Evolutionary conservation across 139 green algal genomes (phyloP).

Genomic region (Micromonas commoda): DNA sequence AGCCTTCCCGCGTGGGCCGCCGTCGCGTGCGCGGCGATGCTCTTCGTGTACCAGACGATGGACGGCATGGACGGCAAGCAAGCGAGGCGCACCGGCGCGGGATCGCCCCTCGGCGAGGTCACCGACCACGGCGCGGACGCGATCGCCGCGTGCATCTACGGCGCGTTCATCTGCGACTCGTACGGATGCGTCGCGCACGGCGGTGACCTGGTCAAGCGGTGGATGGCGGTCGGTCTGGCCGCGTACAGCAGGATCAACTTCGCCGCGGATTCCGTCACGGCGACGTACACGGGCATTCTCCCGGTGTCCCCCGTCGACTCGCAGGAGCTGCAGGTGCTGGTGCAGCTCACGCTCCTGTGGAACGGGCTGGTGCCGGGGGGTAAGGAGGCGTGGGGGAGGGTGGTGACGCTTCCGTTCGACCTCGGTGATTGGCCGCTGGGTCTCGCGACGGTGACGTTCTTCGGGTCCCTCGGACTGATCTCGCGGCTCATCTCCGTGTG

Average conservation of each 20-base stretch:
- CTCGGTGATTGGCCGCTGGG: not conserved
- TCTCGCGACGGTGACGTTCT: not conserved
- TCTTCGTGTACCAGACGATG: constrained; percentile 72
- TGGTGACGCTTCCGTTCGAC: not conserved
- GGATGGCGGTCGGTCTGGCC: not conserved
- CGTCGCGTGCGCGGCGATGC: constrained; percentile 40
- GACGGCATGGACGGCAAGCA: constrained; percentile 88
- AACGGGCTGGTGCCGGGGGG: not conserved
- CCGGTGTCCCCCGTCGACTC: not conserved
- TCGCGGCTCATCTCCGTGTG: not conserved
- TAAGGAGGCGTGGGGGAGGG: not conserved
- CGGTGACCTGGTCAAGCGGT: too few relatives aligned
- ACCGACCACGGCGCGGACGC: constrained; percentile 80
- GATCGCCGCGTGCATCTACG: constrained; percentile 14
- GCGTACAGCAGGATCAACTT: not conserved
- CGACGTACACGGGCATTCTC: not conserved
- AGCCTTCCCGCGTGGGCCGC: constrained; percentile 59
- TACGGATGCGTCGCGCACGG: too few relatives aligned
- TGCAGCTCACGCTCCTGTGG: not conserved
- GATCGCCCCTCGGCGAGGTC: constrained; percentile 85
- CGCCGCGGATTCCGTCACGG: constrained; percentile 1
- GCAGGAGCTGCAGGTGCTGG: constrained; percentile 10
- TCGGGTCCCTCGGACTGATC: not conserved
- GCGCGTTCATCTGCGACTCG: not conserved
- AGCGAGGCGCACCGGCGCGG: constrained; percentile 75